Evolutionary conservation across 202 grass and related monocot species (phyloP), one percentile per base, ranked within the genome.

Genomic region (Schoenoplectus triqueter): DNA sequence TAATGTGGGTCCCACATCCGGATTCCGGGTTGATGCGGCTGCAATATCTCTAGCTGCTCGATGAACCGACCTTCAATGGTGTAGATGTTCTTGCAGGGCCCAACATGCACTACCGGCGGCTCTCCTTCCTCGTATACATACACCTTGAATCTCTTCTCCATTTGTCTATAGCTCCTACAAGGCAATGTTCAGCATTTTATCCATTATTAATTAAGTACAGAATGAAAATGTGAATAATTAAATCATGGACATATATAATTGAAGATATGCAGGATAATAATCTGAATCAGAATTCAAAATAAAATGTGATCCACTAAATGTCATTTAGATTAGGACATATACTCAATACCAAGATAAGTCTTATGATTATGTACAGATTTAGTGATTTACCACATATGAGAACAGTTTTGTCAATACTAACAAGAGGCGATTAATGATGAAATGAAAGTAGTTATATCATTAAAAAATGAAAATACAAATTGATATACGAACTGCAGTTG

Each of bases 61-160:
- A 95, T 92, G 87, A 95, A 95, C 42, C 87, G 79, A 7, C 93
- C 93, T 84, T 95, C 93, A 13, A 86, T 87, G 48, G 90, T 88
- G 90, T 95, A 95, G 74, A 92, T 92, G 86, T 92, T 55, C 85
- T 92, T 95, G 90, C 90, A 95, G 3, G 87, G 93, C 1, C 93
- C 93, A 4, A 7, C 7, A 64, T 95, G 93, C 80, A 85, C 41
- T 74, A 95, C 17, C 7, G 93, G 90, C n/a, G 90, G 93, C 74
- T 95, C 93, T 21, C 93, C 93, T 69, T 95, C 90, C 46, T 80
- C 87, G 78, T 95, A 95, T 85, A 95, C 90, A 66, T 89, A 89
- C 80, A 95, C 85, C 49, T 83, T 95, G 88, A 95, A 95, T 45
- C 82, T 64, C 80, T 51, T 88, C 90, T 92, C 89, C 93, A 95